Base-by-base conservation (phyloP, 2,329 filamentous ascomycete genomes). In the Talaromyces sp. region DNA sequence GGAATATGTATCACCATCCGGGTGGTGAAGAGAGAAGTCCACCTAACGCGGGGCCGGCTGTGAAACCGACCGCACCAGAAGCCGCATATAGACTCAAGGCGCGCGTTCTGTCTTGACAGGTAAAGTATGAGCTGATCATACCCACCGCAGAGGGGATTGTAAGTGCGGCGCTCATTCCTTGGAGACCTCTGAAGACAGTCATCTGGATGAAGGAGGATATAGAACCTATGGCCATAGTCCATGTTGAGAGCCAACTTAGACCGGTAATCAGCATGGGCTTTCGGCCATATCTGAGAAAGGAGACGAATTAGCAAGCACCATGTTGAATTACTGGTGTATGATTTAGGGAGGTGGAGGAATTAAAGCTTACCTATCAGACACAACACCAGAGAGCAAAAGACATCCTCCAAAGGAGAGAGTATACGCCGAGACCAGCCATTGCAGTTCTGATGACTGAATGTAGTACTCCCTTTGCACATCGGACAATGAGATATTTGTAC, bases 101-200 rank as follows among this genome's bases (percentile, higher is more conserved):
- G 22, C 47, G 47, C 13, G 47, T 51, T 17, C 47, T 51, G 22
- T 51, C 47, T 27, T 51, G 22, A 7, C 22, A 13, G 11, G 47
- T 51, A 27, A 51, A 51, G 22, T 51, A 51, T 27, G 47, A 51
- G 47, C 47, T 51, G 13, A 51, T 27, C 0, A 51, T 51, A 15
- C 47, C 22, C 22, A 51, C 47, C 13, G 47, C 47, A 17, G 47
- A 51, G 5, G 47, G 47, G 22, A 83, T 74, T 2, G 80, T 81
- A 76, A 83, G 77, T 5, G 81, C 80, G 1, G 81, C 74, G 0
- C 80, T 80, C 10, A 82, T 74, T 1, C 82, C 82, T 54, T 83
- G 80, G 0, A 83, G 71, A 0, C 80, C 82, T n/a, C 82, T 78
- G 36, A 75, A 75, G 5, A 75, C 67, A 1, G 73, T 71, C n/a